phyloP scores from a whole-genome alignment of 352 stramenopile species.

The Pseudoperonospora humuli region DNA sequence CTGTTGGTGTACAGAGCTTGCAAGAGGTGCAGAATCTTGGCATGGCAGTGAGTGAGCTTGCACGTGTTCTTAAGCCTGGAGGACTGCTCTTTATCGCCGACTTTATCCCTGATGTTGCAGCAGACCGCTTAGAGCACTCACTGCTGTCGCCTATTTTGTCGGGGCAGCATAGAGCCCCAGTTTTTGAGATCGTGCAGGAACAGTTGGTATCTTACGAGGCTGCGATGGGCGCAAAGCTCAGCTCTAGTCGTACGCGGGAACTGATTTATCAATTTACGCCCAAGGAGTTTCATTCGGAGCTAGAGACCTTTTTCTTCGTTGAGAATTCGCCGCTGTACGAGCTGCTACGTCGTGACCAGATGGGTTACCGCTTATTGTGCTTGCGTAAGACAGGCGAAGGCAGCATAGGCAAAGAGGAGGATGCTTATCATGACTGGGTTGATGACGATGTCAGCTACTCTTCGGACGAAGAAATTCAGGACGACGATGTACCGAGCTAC shows the following conservation, averaged over 20 bases:
- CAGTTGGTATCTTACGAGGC: slow-evolving; percentile 38
- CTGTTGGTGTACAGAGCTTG: slow-evolving; percentile 48
- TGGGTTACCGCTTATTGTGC: slow-evolving; percentile 47
- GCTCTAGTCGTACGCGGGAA: slow-evolving; percentile 21
- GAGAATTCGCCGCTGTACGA: slow-evolving; percentile 39
- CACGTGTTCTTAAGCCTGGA: slow-evolving; percentile 51
- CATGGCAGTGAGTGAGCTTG: slow-evolving; percentile 39
- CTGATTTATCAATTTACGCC: slow-evolving; percentile 39
- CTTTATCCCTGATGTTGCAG: slow-evolving; percentile 43
- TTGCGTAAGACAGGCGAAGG: slow-evolving; percentile 29
- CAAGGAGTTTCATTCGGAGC: slow-evolving; percentile 40
- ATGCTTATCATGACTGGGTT: slow-evolving; percentile 27
- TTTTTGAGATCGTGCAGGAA: slow-evolving; percentile 46
- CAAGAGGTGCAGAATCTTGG: slow-evolving; percentile 52
- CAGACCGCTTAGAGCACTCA: slow-evolving; percentile 31
- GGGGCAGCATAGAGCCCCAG: slow-evolving; percentile 15
- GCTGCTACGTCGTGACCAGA: slow-evolving; percentile 34
- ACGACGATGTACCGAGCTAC: slow-evolving; percentile 67
- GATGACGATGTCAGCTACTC: slow-evolving; percentile 25
- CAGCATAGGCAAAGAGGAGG: slow-evolving; percentile 23
- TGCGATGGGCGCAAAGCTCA: slow-evolving; percentile 34
- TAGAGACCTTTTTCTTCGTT: slow-evolving; percentile 49
- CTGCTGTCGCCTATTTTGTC: slow-evolving; percentile 32
- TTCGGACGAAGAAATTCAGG: slow-evolving; percentile 56
- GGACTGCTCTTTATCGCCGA: slow-evolving; percentile 58